A percentile compares a stretch with the other conserved stretches of the same genome.
phyloP scores from a whole-genome alignment of 805 yeast genomes.

The Grigorovia yakushimaensis region DNA sequence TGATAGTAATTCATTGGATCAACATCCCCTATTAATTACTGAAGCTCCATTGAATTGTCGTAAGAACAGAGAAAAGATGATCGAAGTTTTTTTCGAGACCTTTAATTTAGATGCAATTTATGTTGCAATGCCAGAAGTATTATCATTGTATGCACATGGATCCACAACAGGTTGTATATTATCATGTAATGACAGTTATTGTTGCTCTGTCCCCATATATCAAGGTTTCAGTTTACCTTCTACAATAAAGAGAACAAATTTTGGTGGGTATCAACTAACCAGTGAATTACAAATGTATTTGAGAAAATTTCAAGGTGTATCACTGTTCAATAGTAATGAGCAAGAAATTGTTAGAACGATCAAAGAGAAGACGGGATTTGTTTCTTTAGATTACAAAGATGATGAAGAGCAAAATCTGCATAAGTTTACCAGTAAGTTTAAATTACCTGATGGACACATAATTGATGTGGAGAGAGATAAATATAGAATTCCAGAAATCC shows the following conservation, averaged over 20 bases:
- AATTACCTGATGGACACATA: conserved; percentile 77
- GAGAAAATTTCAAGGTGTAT: conserved; percentile 54
- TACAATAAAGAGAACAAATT: conserved; percentile 61
- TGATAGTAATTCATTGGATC: conserved; percentile 42
- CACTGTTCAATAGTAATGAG: conserved; percentile 64
- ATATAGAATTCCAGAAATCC: conserved; percentile 68
- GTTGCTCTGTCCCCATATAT: conserved; percentile 79
- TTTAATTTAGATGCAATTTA: conserved; percentile 88
- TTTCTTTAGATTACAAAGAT: conserved; percentile 44
- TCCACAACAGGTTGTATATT: conserved; percentile 83
- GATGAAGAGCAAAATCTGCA: conserved; percentile 44
- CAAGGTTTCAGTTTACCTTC: conserved; percentile 77
- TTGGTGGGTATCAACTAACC: conserved; percentile 84
- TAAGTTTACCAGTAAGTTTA: conserved; percentile 31
- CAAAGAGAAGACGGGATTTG: conserved; percentile 65
- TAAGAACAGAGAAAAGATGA: conserved; percentile 83
- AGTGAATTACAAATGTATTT: conserved; percentile 60
- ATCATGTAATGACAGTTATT: conserved; percentile 91
- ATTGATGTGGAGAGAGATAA: conserved; percentile 58
- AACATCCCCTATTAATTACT: conserved; percentile 79
- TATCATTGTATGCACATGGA: conserved; percentile 80
- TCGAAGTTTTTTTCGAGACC: conserved; percentile 85
- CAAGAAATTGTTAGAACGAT: conserved; percentile 68
- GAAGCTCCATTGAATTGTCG: conserved; percentile 84
- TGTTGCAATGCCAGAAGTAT: conserved; percentile 86